Percentiles rank a stretch among this genome's conserved stretches.
phyloP scores from a whole-genome alignment of 805 yeast genomes.

The Wickerhamiella siamensis region DNA sequence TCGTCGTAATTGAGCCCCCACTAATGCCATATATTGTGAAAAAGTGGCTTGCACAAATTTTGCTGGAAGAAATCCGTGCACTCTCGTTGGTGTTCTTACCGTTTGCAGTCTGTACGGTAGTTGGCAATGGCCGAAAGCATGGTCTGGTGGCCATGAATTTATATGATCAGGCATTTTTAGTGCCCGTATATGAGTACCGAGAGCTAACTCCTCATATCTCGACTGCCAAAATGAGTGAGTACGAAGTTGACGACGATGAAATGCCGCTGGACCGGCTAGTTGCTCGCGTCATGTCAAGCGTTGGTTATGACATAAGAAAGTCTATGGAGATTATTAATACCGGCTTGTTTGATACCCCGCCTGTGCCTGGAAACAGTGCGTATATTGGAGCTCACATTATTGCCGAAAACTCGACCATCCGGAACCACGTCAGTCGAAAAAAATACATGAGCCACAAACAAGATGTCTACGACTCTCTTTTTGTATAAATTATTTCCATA shows the following conservation, averaged over 20 bases:
- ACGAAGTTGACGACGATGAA: constrained; percentile 1
- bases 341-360: neutral
- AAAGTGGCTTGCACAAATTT: constrained; percentile 9
- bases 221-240: neutral
- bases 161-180: constrained; percentile 5
- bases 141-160: constrained; percentile 8
- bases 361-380: neutral
- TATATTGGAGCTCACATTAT: constrained; percentile 1
- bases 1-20: constrained; percentile 18
- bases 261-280: neutral
- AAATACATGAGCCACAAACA: neutral
- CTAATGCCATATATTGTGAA: constrained; percentile 9
- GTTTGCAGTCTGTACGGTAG: constrained; percentile 14
- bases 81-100: constrained; percentile 14
- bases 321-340: neutral
- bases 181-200: constrained; percentile 17
- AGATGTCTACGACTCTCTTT: neutral
- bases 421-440: neutral
- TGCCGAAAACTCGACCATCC: neutral
- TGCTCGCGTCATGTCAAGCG: neutral
- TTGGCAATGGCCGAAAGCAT: constrained; percentile 3
- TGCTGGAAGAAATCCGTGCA: constrained; percentile 11
- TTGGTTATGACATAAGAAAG: neutral
- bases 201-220: constrained; percentile 14
- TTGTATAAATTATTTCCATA: neutral